These are phyloP conservation scores for Eimeria maxima DNA, from an alignment of 169 alveolate genomes.

Conservation along the genomic window DNA sequence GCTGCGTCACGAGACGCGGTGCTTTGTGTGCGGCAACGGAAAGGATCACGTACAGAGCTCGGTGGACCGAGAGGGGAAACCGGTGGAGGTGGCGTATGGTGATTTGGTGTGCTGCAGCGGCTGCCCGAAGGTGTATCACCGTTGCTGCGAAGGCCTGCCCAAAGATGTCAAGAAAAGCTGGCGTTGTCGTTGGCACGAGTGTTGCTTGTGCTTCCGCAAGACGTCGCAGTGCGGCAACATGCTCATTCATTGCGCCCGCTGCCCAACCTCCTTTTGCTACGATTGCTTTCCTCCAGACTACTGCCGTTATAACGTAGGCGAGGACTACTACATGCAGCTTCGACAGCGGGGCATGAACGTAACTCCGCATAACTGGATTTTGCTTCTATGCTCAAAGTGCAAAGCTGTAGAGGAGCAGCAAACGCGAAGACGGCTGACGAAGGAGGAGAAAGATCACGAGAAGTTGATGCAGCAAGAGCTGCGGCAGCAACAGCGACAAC, in stretches of 20 bases:
- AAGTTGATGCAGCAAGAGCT: conserved; percentile 85
- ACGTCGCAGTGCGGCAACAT: conserved; percentile 95
- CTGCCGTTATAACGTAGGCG: conserved; percentile 86
- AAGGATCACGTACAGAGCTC: conserved; percentile 86
- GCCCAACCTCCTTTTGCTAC: conserved; percentile 95
- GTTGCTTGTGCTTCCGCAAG: conserved; percentile 94
- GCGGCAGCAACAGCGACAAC: conserved; percentile 86
- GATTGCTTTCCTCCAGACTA: conserved; percentile 95
- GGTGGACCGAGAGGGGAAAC: conserved; percentile 88
- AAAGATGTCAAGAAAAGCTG: conserved; percentile 90
- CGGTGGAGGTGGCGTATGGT: conserved; percentile 90
- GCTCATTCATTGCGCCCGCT: conserved; percentile 95
- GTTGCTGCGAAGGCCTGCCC: conserved; percentile 88
- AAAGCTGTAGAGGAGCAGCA: conserved; percentile 94
- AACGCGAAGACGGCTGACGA: conserved; percentile 91
- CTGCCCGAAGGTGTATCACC: conserved; percentile 96
- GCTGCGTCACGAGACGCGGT: conserved; percentile 92
- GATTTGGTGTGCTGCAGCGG: conserved; percentile 92
- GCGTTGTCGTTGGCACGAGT: conserved; percentile 96
- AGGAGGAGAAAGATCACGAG: conserved; percentile 91
- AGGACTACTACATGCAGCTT: conserved; percentile 92
- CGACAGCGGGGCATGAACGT: conserved; percentile 94
- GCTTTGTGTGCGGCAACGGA: conserved; percentile 94
- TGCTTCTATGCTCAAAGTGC: conserved; percentile 94
- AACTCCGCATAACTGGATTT: conserved; percentile 92